Conservation (phyloP, 2,329 filamentous ascomycete species). For the Epichloe uncinata region DNA sequence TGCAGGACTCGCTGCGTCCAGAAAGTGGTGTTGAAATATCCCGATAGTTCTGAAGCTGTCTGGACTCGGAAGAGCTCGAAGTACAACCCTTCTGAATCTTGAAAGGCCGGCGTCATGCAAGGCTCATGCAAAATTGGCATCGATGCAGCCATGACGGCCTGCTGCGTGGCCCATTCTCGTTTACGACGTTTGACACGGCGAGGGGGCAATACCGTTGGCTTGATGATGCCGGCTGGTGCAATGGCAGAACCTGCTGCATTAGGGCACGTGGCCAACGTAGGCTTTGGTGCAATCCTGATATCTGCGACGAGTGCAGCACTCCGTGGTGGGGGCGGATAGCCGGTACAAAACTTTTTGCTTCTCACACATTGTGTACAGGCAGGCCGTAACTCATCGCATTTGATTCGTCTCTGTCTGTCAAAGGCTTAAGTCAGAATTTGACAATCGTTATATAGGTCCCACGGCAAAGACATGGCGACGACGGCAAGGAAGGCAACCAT, state of each 20-base stretch:
- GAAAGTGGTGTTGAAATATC: constrained; percentile 53
- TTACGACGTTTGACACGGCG: constrained; percentile 15
- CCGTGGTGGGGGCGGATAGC: constrained; percentile 46
- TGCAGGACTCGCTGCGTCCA: constrained; percentile 51
- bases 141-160: not conserved
- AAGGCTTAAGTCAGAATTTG: not conserved
- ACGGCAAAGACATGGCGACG: not conserved
- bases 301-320: constrained; percentile 32
- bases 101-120: constrained; percentile 31
- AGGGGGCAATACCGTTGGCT: constrained; percentile 18
- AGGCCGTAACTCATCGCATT: constrained; percentile 52
- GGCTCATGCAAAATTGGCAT: constrained; percentile 28
- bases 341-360: constrained; percentile 44
- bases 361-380: constrained; percentile 46
- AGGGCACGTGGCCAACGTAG: constrained; percentile 15
- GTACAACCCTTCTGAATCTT: constrained; percentile 40
- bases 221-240: constrained; percentile 5
- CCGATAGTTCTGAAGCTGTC: constrained; percentile 49
- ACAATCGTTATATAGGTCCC: not conserved
- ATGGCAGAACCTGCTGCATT: constrained; percentile 7
- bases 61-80: constrained; percentile 49
- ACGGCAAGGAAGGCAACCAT: not conserved
- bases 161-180: constrained; percentile 1
- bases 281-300: constrained; percentile 37
- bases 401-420: constrained; percentile 44